phyloP scores from a whole-genome alignment of 2,329 filamentous ascomycete species.

The Calycina herbarum region DNA sequence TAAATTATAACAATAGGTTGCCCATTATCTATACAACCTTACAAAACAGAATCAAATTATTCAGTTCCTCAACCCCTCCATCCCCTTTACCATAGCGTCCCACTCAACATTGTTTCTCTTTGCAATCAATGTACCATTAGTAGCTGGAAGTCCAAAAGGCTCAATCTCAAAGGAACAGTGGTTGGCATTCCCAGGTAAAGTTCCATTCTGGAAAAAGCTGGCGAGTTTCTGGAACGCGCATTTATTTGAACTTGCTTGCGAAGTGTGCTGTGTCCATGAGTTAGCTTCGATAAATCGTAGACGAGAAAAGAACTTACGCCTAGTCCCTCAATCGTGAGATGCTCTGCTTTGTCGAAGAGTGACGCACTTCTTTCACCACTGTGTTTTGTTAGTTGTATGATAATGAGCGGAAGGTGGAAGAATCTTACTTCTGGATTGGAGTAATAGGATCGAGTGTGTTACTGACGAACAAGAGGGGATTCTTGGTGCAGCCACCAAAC shows the following conservation, averaged over 20 bases:
- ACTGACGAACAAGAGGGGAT: slow-evolving; percentile 39
- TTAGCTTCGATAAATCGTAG: neutral
- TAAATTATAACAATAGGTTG: neutral
- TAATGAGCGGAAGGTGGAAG: neutral
- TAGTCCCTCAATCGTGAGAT: neutral
- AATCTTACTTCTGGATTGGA: slow-evolving; percentile 28
- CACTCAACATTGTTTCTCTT: neutral
- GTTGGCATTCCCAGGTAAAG: neutral
- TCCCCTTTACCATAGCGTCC: neutral
- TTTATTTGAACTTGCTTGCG: neutral
- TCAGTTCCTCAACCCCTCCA: neutral
- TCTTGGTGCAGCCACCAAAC: slow-evolving; percentile 37
- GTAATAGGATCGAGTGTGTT: slow-evolving; percentile 39
- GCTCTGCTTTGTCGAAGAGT: neutral
- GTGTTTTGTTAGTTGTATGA: neutral
- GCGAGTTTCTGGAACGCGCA: neutral
- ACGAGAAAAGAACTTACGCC: neutral
- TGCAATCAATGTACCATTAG: neutral
- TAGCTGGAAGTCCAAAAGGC: neutral
- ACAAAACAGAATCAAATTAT: neutral
- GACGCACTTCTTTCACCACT: neutral
- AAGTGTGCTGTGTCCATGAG: neutral
- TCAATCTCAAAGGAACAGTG: neutral
- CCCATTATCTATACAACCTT: too few relatives aligned
- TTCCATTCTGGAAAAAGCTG: neutral